Base-by-base conservation (phyloP, 2,329 filamentous ascomycete species). In the Beauveria scarabaeidicola region DNA sequence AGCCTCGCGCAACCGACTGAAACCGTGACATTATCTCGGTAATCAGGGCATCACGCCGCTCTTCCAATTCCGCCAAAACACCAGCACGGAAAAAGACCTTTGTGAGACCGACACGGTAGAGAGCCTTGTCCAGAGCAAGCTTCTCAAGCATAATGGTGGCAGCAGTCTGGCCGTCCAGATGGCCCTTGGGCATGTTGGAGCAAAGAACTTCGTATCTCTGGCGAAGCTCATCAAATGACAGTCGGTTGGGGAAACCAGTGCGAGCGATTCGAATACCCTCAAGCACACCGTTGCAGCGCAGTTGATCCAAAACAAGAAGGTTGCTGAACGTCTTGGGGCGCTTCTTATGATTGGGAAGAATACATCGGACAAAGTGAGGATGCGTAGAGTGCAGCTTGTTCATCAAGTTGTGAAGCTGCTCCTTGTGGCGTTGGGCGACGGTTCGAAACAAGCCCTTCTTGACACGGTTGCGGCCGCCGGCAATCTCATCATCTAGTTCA, bases 271-370 rank as follows among this genome's bases (percentile, higher is more conserved):
- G 85, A 69, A 99, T 99, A 63, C 94, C 94, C 75, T 99, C 94
- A n/a, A 99, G 80, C 3, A 99, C 94, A 88, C 94, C 94, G 71
- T 99, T 99, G 75, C 94, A 99, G 56, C 94, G 86, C n/a, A 99
- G 78, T 72, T 99, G 95, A 68, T 99, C 94, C 6, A 99, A 81
- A 1, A 99, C 95, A n/a, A 99, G 83, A 2, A 91, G 84, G 3
- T 90, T 90, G 69, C 89, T 90, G 73, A 97, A 91, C 69, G 92
- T 89, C 74, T 99, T 99, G 0, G 94, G 91, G 25, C 87, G 84
- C 75, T 99, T 99, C 75, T 96, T 97, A 78, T 99, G 94, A 69
- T 99, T 99, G 3, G 94, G 95, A 61, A 99, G 81, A 63, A 99
- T 99, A 70, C 94, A 99, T 51, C 94, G 89, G 32, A 99, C 94